These are phyloP conservation scores for Hypoxylon lienhwacheense DNA, from an alignment of 495 filamentous ascomycete species.

Conservation along the genomic window DNA sequence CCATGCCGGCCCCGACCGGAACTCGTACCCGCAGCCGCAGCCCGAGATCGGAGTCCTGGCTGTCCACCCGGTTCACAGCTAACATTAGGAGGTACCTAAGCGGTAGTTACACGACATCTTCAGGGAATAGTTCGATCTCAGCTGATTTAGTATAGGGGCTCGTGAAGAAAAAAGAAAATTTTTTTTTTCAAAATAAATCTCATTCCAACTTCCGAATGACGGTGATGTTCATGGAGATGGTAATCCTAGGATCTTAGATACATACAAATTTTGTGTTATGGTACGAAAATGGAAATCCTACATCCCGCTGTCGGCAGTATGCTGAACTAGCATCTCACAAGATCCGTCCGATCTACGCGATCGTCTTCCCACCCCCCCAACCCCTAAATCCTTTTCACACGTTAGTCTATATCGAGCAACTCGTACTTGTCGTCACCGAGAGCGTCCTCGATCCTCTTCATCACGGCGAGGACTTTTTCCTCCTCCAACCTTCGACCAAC, in stretches of 20 bases:
- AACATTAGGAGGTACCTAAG: too few species aligned
- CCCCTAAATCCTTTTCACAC: too few species aligned
- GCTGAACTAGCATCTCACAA: conserved; percentile 6
- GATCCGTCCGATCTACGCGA: not conserved
- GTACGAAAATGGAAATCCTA: too few species aligned
- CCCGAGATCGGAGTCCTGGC: conserved; percentile 33
- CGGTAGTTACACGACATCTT: too few species aligned
- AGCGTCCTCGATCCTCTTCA: conserved; percentile 75
- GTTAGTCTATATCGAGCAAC: conserved; percentile 56
- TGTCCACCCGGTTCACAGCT: too few species aligned
- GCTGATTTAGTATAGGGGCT: too few species aligned
- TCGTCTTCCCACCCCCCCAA: not conserved
- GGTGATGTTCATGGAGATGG: too few species aligned
- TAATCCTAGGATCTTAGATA: too few species aligned
- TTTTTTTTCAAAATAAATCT: not conserved
- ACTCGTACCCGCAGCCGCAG: not conserved
- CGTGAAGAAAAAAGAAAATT: too few species aligned
- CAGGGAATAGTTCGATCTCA: too few species aligned
- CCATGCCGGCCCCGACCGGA: not conserved
- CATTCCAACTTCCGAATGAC: too few species aligned
- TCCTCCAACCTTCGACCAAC: conserved; percentile 84
- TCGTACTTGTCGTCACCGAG: conserved; percentile 69
- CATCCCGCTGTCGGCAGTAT: not conserved
- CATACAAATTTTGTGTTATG: too few species aligned
- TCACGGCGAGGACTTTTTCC: conserved; percentile 86